Conservation (phyloP, 345 rosid genomes). For the Pistacia atlantica region DNA sequence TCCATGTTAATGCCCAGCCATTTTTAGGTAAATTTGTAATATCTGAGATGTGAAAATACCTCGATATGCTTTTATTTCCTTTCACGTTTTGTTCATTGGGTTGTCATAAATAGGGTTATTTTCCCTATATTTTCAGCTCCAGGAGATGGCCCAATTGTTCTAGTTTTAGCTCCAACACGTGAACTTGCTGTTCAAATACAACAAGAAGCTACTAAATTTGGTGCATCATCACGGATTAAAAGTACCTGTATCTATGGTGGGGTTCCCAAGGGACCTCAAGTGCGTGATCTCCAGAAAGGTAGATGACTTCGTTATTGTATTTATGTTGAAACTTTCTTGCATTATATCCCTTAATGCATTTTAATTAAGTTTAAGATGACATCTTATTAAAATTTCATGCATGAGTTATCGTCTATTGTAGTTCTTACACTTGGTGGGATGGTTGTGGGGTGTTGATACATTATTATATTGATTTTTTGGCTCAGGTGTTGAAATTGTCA, state of each 20-base stretch:
- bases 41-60: conserved; percentile 1
- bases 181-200: conserved; percentile 99
- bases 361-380: conserved; percentile 30
- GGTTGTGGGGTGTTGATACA: neutral
- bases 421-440: conserved; percentile 8
- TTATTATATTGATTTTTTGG: conserved; percentile 13
- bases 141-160: conserved; percentile 97
- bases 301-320: conserved; percentile 40
- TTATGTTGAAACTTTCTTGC: conserved; percentile 33
- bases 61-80: neutral
- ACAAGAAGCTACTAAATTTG: conserved; percentile 95
- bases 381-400: conserved; percentile 10
- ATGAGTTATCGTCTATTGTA: conserved; percentile 12
- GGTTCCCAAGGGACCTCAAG: conserved; percentile 99
- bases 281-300: conserved; percentile 99
- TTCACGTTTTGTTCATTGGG: conserved; percentile 1
- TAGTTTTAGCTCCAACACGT: conserved; percentile 98
- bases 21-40: conserved; percentile 58
- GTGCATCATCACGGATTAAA: conserved; percentile 92
- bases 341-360: conserved; percentile 31
- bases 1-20: conserved; percentile 98
- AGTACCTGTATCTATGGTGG: conserved; percentile 97
- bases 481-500: conserved; percentile 92
- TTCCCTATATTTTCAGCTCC: conserved; percentile 54
- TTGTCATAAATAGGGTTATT: conserved; percentile 3